These are phyloP conservation scores for Chaetomium globosum DNA, from an alignment of 2,329 filamentous ascomycete species.

Conservation along the genomic window DNA sequence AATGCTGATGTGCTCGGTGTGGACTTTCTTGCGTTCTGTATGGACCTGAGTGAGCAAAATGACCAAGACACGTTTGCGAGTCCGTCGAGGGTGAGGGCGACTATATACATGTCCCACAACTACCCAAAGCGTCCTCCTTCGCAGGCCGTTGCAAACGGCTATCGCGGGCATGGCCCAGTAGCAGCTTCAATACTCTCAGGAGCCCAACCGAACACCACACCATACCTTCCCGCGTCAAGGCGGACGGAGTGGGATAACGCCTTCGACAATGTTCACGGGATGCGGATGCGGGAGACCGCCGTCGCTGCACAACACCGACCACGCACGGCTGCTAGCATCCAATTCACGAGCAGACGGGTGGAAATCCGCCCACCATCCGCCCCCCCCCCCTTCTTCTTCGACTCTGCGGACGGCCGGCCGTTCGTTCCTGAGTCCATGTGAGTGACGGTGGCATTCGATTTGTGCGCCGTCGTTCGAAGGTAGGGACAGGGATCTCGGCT, in stretches of 20 bases:
- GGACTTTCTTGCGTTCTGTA: neutral
- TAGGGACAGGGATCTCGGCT: conserved; percentile 16
- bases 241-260: neutral
- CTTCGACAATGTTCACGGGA: neutral
- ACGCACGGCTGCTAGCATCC: conserved; percentile 4
- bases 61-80: neutral
- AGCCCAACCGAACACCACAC: neutral
- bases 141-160: conserved; percentile 3
- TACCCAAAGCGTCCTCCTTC: neutral
- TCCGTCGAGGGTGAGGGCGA: neutral
- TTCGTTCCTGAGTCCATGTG: conserved; percentile 5
- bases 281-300: conserved; percentile 17
- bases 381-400: neutral
- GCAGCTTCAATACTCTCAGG: neutral
- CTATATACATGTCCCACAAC: conserved; percentile 4
- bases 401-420: neutral
- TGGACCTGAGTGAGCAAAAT: neutral
- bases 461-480: conserved; percentile 2
- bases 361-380: neutral
- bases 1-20: neutral
- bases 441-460: conserved; percentile 14
- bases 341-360: neutral
- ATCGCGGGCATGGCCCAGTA: neutral
- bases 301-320: neutral
- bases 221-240: neutral